These are phyloP conservation scores for Rhodotorula sphaerocarpa DNA, from an alignment of 768 basidiomycete genomes.

Conservation along the genomic window DNA sequence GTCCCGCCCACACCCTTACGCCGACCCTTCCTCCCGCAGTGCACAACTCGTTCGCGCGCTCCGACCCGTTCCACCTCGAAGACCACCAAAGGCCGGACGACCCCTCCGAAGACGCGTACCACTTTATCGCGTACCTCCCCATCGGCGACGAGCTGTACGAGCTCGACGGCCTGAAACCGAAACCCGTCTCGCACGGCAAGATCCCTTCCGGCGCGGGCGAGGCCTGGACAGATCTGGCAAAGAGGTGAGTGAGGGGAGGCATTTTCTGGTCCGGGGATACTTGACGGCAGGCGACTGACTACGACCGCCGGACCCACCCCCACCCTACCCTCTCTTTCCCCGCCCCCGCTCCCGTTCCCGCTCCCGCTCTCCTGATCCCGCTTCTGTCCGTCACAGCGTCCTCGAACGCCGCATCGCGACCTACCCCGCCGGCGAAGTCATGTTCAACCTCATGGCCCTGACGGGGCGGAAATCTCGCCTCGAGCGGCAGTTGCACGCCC, in stretches of 20 bases:
- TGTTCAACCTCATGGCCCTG: constrained; percentile 54
- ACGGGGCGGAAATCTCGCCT: constrained; percentile 11
- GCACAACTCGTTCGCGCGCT: constrained; percentile 88
- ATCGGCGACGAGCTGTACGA: constrained; percentile 67
- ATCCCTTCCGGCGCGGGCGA: constrained; percentile 58
- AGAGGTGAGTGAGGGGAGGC: constrained; percentile 47
- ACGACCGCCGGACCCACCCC: too few relatives aligned
- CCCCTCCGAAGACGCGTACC: constrained; percentile 75
- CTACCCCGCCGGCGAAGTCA: constrained; percentile 77
- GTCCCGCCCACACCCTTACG: too few relatives aligned
- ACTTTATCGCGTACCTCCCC: constrained; percentile 91
- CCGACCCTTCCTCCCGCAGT: constrained; percentile 50
- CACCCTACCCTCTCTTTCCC: too few relatives aligned
- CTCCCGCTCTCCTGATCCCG: too few relatives aligned
- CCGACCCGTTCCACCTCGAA: constrained; percentile 76
- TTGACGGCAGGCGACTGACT: too few relatives aligned
- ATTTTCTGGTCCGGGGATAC: background rate
- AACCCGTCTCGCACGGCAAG: constrained; percentile 71
- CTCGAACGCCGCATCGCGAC: constrained; percentile 82
- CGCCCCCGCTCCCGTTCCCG: too few relatives aligned
- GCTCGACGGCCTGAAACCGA: constrained; percentile 76
- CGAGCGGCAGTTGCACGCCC: constrained; percentile 60
- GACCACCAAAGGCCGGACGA: constrained; percentile 52
- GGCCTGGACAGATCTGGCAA: constrained; percentile 74
- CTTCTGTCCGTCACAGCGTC: constrained; percentile 42